Conservation (phyloP, 108 stramenopile genomes). For the Aurantiochytrium sp. region DNA sequence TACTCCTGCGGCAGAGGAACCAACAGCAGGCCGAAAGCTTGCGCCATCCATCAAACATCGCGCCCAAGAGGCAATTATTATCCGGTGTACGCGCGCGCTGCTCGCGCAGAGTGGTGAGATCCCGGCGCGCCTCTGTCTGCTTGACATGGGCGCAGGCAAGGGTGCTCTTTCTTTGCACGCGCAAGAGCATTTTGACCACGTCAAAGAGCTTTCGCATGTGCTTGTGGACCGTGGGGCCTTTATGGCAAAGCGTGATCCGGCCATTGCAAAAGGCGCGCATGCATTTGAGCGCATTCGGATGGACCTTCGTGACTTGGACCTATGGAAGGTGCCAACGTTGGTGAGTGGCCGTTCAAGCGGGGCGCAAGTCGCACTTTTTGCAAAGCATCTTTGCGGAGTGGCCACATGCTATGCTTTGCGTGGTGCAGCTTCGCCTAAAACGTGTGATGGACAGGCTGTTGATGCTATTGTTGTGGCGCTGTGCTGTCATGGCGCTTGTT, state of each 20-base stretch:
- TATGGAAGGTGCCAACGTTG: background rate
- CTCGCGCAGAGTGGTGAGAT: background rate
- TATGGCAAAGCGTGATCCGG: background rate
- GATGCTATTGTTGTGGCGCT: background rate
- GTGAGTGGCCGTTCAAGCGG: background rate
- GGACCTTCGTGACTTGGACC: background rate
- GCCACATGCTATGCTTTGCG: background rate
- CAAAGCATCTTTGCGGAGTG: background rate
- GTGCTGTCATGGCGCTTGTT: background rate
- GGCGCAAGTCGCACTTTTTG: background rate
- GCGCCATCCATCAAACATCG: background rate
- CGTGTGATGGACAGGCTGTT: background rate
- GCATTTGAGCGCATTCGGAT: background rate
- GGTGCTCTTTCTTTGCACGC: background rate
- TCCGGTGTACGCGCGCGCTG: background rate
- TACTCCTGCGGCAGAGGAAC: no score
- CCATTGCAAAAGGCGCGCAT: background rate
- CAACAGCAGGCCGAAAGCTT: background rate
- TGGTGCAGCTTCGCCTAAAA: background rate
- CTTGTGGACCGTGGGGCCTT: background rate
- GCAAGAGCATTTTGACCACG: background rate
- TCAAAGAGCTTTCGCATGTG: background rate
- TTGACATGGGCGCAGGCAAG: conserved; percentile 3
- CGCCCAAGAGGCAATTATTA: background rate
- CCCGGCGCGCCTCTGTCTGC: background rate